Evolutionary conservation across 129 eudicot genomes (phyloP).

Genomic region (Flaveria ramosissima): DNA sequence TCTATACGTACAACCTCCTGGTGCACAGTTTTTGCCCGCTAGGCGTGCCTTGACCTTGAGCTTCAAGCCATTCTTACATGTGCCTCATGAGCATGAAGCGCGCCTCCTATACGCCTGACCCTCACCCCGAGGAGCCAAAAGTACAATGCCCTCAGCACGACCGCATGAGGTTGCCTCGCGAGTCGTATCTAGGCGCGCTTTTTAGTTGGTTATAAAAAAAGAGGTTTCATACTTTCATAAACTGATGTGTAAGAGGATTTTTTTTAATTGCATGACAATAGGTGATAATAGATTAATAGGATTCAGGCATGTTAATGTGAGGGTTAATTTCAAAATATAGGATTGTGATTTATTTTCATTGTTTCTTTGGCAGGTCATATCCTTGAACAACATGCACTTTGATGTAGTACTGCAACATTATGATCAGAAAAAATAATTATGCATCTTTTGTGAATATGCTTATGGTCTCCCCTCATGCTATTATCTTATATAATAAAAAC

Average conservation of each 20-base stretch:
- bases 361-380: conserved; percentile 82
- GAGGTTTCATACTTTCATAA: not conserved
- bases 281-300: not conserved
- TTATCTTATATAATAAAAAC: not conserved
- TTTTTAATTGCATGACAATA: not conserved
- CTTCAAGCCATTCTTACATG: too few species aligned
- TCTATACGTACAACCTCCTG: not conserved
- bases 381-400: conserved; percentile 44
- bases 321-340: not conserved
- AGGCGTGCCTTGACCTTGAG: too few species aligned
- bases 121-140: too few species aligned
- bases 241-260: not conserved
- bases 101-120: too few species aligned
- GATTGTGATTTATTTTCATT: not conserved
- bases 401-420: conserved; percentile 1
- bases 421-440: not conserved
- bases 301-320: conserved; percentile 1
- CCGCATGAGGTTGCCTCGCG: too few species aligned
- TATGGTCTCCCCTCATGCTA: not conserved
- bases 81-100: too few species aligned
- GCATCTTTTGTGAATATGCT: conserved; percentile 18
- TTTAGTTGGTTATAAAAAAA: too few species aligned
- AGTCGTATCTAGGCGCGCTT: too few species aligned
- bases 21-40: too few species aligned
- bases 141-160: too few species aligned